Base-by-base conservation (phyloP, 1,284 basidiomycete species). In the Amylostereum areolatum region DNA sequence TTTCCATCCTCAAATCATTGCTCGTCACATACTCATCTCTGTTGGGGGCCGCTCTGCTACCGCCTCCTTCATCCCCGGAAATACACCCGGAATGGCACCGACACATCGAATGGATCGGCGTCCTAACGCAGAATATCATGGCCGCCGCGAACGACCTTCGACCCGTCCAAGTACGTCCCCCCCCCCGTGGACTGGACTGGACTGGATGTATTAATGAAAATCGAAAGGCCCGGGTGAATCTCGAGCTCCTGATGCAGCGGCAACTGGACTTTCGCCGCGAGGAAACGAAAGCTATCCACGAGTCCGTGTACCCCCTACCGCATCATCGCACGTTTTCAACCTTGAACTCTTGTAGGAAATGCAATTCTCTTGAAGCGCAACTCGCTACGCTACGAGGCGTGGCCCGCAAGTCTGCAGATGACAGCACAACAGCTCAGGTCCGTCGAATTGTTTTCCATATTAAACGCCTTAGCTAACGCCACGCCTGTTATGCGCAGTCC, bases 101-200 rank as follows among this genome's bases (percentile, higher is more conserved):
- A 46, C 77, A 83, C 46, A 70, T 85, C 3, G 83, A 87, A 59
- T 90, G 87, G 87, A 83, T 89, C 44, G 80, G 73, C 12, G 69
- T 85, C 1, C 74, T 89, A 48, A 77, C 78, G n/a, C 85, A 86
- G 62, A 89, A 90, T 62, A 69, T 89, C 37, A 87, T 89, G 83
- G 86, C 85, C 5, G 84, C 86, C 27, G 85, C 84, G 31, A 89
- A 89, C 56, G 86, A 90, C 57, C 66, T 89, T 49, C 78, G 86
- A n/a, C 87, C 87, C 3, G 83, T 89, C 7, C 87, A 89, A 72
- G 85, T 82, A 55, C 27, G 66, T 57, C 39, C 7, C 5, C 8
- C 40, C 28, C 12, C 12, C 11, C 11, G 35, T 30, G 24, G 25
- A 12, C 8, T 45, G 39, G 12, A 11, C 31, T 37, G 32, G 30